Conservation (phyloP, 2,329 filamentous ascomycete species). For the Nigrospora sphaerica region DNA sequence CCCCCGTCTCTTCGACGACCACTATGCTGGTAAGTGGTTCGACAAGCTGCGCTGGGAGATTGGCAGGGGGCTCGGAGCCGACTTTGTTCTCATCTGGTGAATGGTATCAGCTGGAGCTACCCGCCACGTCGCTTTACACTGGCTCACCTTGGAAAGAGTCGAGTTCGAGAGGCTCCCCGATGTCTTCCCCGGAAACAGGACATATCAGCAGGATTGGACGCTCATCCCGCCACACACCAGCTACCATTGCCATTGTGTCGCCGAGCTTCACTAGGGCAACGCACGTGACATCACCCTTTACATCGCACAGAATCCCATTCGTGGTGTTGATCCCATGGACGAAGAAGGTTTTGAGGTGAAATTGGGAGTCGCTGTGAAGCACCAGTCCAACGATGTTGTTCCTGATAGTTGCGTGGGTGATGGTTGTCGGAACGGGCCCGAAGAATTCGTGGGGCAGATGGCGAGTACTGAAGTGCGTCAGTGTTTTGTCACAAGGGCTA, state of each 20-base stretch:
- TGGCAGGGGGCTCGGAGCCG: neutral
- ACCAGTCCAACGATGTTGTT: conserved; percentile 34
- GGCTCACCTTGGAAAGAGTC: neutral
- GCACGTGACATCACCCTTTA: conserved; percentile 43
- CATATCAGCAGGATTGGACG: conserved; percentile 12
- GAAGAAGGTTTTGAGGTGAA: conserved; percentile 30
- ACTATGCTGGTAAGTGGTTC: conserved; percentile 37
- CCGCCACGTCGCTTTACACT: neutral
- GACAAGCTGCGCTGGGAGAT: neutral
- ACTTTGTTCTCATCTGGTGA: too few species aligned
- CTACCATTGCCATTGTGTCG: conserved; percentile 10
- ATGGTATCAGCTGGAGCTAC: neutral
- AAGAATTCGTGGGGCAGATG: conserved; percentile 25
- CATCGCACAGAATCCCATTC: conserved; percentile 21
- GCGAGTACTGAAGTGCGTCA: conserved; percentile 13
- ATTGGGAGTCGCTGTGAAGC: conserved; percentile 26
- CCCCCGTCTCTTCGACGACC: conserved; percentile 17
- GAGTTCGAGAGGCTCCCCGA: neutral
- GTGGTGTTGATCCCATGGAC: conserved; percentile 25
- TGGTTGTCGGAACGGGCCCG: conserved; percentile 15
- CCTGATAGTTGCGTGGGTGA: conserved; percentile 35
- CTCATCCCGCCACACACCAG: conserved; percentile 12
- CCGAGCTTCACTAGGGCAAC: conserved; percentile 20
- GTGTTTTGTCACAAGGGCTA: neutral
- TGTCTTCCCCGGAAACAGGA: neutral